A percentile compares a stretch with the other conserved stretches of the same genome.
phyloP scores from a whole-genome alignment of 352 stramenopile species.

The Nothophytophthora sp. region DNA sequence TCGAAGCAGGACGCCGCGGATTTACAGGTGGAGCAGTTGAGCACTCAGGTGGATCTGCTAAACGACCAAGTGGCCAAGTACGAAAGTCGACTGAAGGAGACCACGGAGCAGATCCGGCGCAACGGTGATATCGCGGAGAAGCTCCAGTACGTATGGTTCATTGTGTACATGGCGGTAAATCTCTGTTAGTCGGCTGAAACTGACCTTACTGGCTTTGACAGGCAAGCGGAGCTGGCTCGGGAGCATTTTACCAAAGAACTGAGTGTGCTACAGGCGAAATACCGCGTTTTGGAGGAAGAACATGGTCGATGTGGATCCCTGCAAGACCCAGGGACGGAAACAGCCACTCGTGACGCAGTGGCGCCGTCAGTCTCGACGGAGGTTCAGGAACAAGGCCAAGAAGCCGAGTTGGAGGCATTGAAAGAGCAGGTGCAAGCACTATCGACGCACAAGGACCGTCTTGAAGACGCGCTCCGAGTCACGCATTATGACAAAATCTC shows the following conservation, averaged over 20 bases:
- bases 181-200: not conserved
- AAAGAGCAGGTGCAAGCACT: constrained; percentile 61
- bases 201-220: constrained; percentile 7
- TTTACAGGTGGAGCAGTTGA: constrained; percentile 73
- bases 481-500: constrained; percentile 86
- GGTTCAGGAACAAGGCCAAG: not conserved
- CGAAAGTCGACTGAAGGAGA: constrained; percentile 65
- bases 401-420: constrained; percentile 19
- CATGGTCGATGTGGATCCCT: constrained; percentile 22
- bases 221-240: constrained; percentile 45
- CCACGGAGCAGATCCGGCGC: constrained; percentile 49
- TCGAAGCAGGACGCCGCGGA: constrained; percentile 44
- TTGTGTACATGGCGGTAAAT: not conserved
- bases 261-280: constrained; percentile 44
- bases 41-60: constrained; percentile 67
- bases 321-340: not conserved
- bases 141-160: constrained; percentile 39
- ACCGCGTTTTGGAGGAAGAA: constrained; percentile 55
- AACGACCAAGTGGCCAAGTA: constrained; percentile 86
- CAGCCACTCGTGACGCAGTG: not conserved
- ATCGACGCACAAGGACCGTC: constrained; percentile 53
- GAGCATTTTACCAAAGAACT: constrained; percentile 59
- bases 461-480: constrained; percentile 73
- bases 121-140: constrained; percentile 51
- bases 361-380: not conserved